Base-by-base conservation (phyloP, 2,329 filamentous ascomycete species). In the Emericellopsis atlantica region DNA sequence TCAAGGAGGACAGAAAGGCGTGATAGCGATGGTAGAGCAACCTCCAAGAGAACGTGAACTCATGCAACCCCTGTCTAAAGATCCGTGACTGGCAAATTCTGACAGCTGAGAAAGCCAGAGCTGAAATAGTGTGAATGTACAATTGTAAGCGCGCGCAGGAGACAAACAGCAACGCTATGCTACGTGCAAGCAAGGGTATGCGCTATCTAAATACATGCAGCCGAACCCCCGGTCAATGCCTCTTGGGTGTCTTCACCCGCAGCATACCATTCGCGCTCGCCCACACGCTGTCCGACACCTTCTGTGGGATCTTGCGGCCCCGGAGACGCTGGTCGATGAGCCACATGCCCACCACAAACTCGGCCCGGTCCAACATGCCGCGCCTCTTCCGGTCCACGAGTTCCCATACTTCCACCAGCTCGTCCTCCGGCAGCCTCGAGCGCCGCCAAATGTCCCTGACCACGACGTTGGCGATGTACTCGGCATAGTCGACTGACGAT, bases 311-410 rank as follows among this genome's bases (percentile, higher is more conserved):
- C 65, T 92, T 92, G 44, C 84, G 66, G 2, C 85, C 86, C 48
- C 82, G 77, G n/a, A 92, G 62, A 44, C 83, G 66, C 66, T 89
- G 84, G 56, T 92, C 85, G 31, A 92, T 74, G 38, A 92, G 61
- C 84, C 85, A 92, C 64, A 86, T 70, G 9, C 85, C 85, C 2
- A 90, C 84, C 0, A 92, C 81, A 56, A 92, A 92, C 61, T 88
- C 81, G 42, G 80, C 71, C 51, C 75, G 74, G 42, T 63, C 66
- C 41, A 92, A 60, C 48, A 71, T 64, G 1, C 81, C 81, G 12
- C 60, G 54, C 1, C 61, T 56, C 6, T 64, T 58, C 2, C 69
- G 61, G 52, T 84, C 81, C 10, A 90, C 84, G 15, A 90, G 64
- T 34, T 81, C 77, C 80, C 84, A 92, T 1, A 89, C 79, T 59